phyloP scores from a whole-genome alignment of 2,329 filamentous ascomycete genomes.

The Trichothecium roseum region DNA sequence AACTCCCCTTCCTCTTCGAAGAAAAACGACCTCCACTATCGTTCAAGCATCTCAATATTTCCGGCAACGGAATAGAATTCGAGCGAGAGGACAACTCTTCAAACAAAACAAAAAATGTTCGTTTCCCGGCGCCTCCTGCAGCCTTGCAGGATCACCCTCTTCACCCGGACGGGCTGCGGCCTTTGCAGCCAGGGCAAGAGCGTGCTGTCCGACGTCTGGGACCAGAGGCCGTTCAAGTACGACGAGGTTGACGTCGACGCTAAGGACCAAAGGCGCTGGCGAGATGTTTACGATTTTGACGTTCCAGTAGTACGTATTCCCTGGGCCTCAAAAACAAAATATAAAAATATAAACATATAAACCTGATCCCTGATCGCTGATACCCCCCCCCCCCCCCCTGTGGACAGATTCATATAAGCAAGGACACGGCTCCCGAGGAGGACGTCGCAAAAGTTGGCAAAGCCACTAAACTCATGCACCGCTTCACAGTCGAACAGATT shows the following conservation, averaged over 20 bases:
- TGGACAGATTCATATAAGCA: slow-evolving; percentile 52
- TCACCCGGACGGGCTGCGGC: slow-evolving; percentile 61
- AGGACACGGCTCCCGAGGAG: slow-evolving; percentile 37
- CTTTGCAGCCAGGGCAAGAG: slow-evolving; percentile 60
- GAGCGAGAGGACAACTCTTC: too few species aligned
- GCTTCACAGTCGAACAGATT: slow-evolving; percentile 59
- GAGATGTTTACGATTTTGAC: slow-evolving; percentile 68
- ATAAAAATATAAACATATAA: too few species aligned
- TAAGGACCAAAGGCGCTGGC: slow-evolving; percentile 53
- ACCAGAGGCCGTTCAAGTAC: slow-evolving; percentile 55
- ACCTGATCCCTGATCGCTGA: too few species aligned
- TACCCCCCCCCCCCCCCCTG: too few species aligned
- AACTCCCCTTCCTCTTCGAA: too few species aligned
- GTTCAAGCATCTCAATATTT: too few species aligned
- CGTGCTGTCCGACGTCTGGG: slow-evolving; percentile 59
- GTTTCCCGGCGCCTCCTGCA: slow-evolving; percentile 38
- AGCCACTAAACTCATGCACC: slow-evolving; percentile 67
- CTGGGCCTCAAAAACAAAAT: background rate
- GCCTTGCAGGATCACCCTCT: slow-evolving; percentile 60
- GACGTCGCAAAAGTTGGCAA: slow-evolving; percentile 43
- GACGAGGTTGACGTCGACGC: slow-evolving; percentile 60
- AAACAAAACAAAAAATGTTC: too few species aligned
- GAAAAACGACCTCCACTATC: too few species aligned
- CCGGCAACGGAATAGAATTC: too few species aligned
- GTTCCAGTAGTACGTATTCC: slow-evolving; percentile 57